These are phyloP conservation scores for Knufia petricola DNA, from an alignment of 2,329 filamentous ascomycete species.

Conservation along the genomic window DNA sequence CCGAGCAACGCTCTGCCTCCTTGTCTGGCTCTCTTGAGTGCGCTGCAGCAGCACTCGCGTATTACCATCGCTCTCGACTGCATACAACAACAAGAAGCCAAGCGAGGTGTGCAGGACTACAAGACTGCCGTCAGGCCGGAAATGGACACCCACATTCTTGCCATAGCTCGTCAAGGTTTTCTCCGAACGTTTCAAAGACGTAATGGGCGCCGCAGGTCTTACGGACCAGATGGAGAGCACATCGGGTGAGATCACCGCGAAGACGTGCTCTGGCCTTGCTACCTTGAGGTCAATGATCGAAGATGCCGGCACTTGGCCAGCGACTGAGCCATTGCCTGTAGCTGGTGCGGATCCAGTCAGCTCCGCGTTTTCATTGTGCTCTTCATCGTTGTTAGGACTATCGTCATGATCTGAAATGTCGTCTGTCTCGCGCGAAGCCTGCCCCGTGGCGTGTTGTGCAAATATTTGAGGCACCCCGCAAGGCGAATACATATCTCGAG, in stretches of 20 bases:
- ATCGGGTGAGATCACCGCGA: conserved; percentile 76
- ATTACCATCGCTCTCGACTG: conserved; percentile 72
- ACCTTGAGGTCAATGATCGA: conserved; percentile 62
- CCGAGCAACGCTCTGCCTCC: conserved; percentile 36
- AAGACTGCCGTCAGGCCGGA: conserved; percentile 85
- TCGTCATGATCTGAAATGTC: conserved; percentile 24
- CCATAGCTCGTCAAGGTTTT: conserved; percentile 76
- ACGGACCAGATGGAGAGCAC: conserved; percentile 95
- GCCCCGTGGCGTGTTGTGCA: conserved; percentile 38
- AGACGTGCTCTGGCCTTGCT: conserved; percentile 69
- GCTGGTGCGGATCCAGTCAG: too few species aligned
- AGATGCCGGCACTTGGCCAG: conserved; percentile 14
- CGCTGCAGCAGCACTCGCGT: conserved; percentile 76
- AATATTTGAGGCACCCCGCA: conserved; percentile 41
- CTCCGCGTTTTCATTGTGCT: conserved; percentile 24
- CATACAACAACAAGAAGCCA: conserved; percentile 90
- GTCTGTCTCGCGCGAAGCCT: conserved; percentile 42
- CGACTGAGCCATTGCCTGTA: background rate
- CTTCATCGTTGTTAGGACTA: background rate
- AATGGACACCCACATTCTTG: conserved; percentile 69
- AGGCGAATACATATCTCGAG: conserved; percentile 38
- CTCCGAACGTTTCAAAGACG: conserved; percentile 71
- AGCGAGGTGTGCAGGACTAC: conserved; percentile 78
- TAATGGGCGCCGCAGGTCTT: conserved; percentile 84
- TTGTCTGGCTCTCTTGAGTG: conserved; percentile 47